Conservation (phyloP, 2,329 filamentous ascomycete genomes). For the Ophiocordyceps robertsii region DNA sequence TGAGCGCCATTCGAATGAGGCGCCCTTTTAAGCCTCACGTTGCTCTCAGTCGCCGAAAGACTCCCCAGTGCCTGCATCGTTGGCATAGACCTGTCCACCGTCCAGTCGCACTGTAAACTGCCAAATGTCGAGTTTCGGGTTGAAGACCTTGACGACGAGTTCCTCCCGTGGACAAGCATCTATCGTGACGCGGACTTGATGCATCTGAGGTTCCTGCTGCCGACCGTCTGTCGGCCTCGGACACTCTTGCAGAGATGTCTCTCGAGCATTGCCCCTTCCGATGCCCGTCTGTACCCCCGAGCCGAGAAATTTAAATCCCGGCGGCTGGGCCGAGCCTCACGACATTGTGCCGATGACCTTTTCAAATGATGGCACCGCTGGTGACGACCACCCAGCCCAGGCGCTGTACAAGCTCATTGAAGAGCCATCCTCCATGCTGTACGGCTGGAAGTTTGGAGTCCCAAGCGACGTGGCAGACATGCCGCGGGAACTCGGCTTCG, state of each 20-base stretch:
- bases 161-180: constrained; percentile 19
- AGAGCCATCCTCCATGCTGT: constrained; percentile 16
- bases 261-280: neutral
- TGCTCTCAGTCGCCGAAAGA: constrained; percentile 25
- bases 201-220: constrained; percentile 36
- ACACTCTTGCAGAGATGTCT: constrained; percentile 34
- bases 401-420: constrained; percentile 18
- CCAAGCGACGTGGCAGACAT: constrained; percentile 13
- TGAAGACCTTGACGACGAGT: constrained; percentile 22
- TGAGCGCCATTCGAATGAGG: constrained; percentile 11
- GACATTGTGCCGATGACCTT: constrained; percentile 18
- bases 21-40: constrained; percentile 3
- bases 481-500: constrained; percentile 19
- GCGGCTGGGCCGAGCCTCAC: constrained; percentile 27
- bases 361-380: constrained; percentile 17
- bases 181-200: constrained; percentile 35
- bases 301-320: constrained; percentile 19
- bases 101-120: constrained; percentile 33
- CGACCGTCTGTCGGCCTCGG: constrained; percentile 36
- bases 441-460: constrained; percentile 21
- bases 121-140: constrained; percentile 41
- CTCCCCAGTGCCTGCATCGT: constrained; percentile 31
- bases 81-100: constrained; percentile 29
- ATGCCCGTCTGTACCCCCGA: neutral
- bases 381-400: constrained; percentile 17